Evolutionary conservation across 2,329 filamentous ascomycete genomes (phyloP), one percentile per base, ranked within the genome.

Genomic region (Helicocarpus griseus): DNA sequence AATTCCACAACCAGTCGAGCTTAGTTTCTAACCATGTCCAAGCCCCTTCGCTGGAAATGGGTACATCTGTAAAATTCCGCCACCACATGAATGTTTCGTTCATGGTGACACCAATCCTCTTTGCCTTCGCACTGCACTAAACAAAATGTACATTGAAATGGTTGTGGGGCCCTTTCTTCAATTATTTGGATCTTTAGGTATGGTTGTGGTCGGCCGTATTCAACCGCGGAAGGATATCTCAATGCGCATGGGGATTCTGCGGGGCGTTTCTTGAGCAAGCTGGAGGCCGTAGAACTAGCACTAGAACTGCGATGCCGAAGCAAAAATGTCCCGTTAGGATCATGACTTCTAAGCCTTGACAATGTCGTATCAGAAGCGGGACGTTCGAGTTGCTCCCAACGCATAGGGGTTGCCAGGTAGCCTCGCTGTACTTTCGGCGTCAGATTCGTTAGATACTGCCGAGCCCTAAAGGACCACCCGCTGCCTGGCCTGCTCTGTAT

Each of bases 1-100:
- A 57, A 19, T 57, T 53, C 55, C 55, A 57, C 24, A 53, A 57
- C 49, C 45, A 51, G 21, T 52, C 45, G 9, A 40, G 50, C 11
- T 44, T 47, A 21, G 49, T 40, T 41, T 53, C 51, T 14, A 53
- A 39, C 51, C 51, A 53, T 28, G 49, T 40, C 51, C 51, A 46
- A 7, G 51, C 49, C 5, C 39, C 41, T 22, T 35, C n/a, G 21
- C 26, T 53, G 11, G 31, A 45, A 31, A 31, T 31, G 14, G 31
- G 31, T 26, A 48, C 28, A 38, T 50, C 29, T 28, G 46, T 6
- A 24, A 39, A 46, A 3, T 41, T 41, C 19, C 43, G 48, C 8
- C 45, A 44, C 13, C 46, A 46, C 49, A 54, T 49, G 53, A 35
- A 52, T 48, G 11, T 49, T 28, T 7, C 45, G 43, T 39, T 54